These are phyloP conservation scores for Mortierella sp. DNA, from an alignment of 371 early-diverging fungal genomes.

Conservation along the genomic window DNA sequence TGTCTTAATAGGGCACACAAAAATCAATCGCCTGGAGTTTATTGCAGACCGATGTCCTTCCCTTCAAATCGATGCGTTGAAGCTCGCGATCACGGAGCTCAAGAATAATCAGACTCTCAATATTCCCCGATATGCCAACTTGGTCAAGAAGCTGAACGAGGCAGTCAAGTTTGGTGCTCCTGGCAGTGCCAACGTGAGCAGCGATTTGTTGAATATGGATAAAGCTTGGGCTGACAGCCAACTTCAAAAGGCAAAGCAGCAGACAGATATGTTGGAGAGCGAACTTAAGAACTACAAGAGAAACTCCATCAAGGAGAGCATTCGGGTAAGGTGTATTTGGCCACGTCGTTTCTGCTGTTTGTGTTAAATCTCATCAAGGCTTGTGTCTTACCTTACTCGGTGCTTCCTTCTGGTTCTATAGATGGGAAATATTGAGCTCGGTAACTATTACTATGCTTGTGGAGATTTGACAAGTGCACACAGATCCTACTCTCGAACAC, in stretches of 20 bases:
- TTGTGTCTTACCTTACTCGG: too few species aligned
- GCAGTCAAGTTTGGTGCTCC: constrained; percentile 52
- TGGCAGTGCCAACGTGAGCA: constrained; percentile 19
- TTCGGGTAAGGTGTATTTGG: constrained; percentile 67
- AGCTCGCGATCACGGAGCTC: constrained; percentile 70
- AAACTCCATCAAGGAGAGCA: constrained; percentile 83
- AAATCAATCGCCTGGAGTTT: constrained; percentile 77
- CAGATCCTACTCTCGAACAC: constrained; percentile 74
- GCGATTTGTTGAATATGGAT: constrained; percentile 53
- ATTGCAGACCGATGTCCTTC: constrained; percentile 80
- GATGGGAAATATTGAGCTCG: constrained; percentile 82
- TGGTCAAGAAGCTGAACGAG: constrained; percentile 65
- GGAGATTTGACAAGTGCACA: constrained; percentile 79
- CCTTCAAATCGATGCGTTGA: constrained; percentile 75
- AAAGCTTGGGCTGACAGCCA: constrained; percentile 73
- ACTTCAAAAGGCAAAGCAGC: constrained; percentile 56
- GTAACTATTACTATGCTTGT: constrained; percentile 75
- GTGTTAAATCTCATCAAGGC: not conserved
- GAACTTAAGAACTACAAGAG: constrained; percentile 80
- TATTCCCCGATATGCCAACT: constrained; percentile 60
- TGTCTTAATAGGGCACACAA: constrained; percentile 69
- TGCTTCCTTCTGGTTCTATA: too few species aligned
- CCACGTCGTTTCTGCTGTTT: not conserved
- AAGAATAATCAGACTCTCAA: constrained; percentile 62
- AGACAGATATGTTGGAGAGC: constrained; percentile 72